phyloP scores from a whole-genome alignment of 768 basidiomycete species.

The Amylocystis lapponica region DNA sequence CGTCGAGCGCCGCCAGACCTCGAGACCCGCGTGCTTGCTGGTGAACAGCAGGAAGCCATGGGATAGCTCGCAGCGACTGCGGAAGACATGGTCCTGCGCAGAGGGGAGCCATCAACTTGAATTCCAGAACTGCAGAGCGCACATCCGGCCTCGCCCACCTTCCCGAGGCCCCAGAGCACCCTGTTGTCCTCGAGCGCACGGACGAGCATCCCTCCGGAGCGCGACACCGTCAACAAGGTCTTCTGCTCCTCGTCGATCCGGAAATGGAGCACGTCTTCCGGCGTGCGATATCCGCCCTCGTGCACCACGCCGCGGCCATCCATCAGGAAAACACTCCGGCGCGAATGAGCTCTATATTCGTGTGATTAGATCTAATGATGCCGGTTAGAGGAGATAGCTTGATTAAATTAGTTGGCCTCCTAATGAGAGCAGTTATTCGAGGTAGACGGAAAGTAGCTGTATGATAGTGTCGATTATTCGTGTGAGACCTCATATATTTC shows the following conservation, averaged over 20 bases:
- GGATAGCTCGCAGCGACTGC: conserved; percentile 7
- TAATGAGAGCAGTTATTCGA: no score
- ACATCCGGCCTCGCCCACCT: conserved; percentile 2
- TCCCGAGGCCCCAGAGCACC: conserved; percentile 13
- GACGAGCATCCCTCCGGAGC: conserved; percentile 7
- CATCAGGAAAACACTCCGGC: no score
- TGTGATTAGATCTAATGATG: no score
- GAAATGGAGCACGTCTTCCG: conserved; percentile 8
- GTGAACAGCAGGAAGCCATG: conserved; percentile 12
- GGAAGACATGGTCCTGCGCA: conserved; percentile 8
- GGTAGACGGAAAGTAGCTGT: no score
- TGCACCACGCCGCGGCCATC: conserved; percentile 14
- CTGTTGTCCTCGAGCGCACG: conserved; percentile 13
- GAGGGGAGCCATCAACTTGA: neutral
- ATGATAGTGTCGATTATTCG: no score
- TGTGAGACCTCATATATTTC: no score
- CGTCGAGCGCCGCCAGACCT: conserved; percentile 15
- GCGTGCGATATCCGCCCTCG: conserved; percentile 13
- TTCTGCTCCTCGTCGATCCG: conserved; percentile 15
- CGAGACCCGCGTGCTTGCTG: conserved; percentile 14
- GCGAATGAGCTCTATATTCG: no score
- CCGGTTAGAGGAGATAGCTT: no score
- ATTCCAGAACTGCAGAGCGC: neutral
- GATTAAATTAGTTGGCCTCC: no score
- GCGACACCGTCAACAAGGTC: conserved; percentile 8